phyloP scores from a whole-genome alignment of 2,329 filamentous ascomycete species.

The Cucurbitaria berberidis region DNA sequence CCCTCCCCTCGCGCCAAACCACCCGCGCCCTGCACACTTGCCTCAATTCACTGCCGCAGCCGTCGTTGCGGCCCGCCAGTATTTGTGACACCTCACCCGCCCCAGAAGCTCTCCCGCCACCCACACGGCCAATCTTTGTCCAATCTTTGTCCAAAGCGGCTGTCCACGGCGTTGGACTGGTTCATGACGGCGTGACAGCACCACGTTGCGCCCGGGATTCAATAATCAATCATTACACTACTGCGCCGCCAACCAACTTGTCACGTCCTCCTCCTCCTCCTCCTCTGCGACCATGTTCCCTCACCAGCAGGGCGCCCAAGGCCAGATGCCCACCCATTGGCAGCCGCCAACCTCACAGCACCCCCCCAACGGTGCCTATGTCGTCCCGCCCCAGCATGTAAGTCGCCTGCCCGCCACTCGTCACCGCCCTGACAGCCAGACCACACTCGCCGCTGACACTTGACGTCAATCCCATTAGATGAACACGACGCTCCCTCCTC shows the following conservation, averaged over 20 bases:
- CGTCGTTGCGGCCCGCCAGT: slow-evolving; percentile 39
- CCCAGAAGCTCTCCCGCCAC: slow-evolving; percentile 34
- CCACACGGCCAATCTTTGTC: slow-evolving; percentile 17
- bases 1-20: not conserved
- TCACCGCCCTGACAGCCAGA: slow-evolving; percentile 14
- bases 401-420: slow-evolving; percentile 24
- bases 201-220: slow-evolving; percentile 28
- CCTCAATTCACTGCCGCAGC: slow-evolving; percentile 31
- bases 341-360: slow-evolving; percentile 45
- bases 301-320: slow-evolving; percentile 43
- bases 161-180: slow-evolving; percentile 22
- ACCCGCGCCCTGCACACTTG: slow-evolving; percentile 10
- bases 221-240: slow-evolving; percentile 1
- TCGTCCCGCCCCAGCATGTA: slow-evolving; percentile 46
- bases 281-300: slow-evolving; percentile 38
- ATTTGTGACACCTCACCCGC: slow-evolving; percentile 42
- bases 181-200: slow-evolving; percentile 38
- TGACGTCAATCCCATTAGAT: slow-evolving; percentile 33
- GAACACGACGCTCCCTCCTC: slow-evolving; percentile 40
- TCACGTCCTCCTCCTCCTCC: slow-evolving; percentile 6
- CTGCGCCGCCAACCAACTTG: too few species aligned
- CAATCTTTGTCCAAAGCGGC: slow-evolving; percentile 8
- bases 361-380: slow-evolving; percentile 46
- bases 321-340: slow-evolving; percentile 48
- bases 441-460: slow-evolving; percentile 32